Percentiles rank a stretch among this genome's conserved stretches.
Evolutionary conservation across 163 green algal genomes (phyloP).

Genomic region (Coccomyxa subellipsoidea): DNA sequence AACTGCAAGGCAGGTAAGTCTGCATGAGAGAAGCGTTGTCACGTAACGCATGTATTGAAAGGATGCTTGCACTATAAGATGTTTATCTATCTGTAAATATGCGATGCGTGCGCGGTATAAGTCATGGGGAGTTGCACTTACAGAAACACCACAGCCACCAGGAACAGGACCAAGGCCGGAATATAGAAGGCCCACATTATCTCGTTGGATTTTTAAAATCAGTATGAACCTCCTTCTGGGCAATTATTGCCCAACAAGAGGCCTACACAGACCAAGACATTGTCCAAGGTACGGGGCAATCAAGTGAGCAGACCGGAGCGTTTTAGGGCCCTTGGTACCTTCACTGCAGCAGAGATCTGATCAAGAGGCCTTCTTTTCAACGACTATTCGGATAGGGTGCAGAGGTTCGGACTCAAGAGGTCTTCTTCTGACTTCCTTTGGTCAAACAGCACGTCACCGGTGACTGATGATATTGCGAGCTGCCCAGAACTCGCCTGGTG

Average conservation of each 20-base stretch:
- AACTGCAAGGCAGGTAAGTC: no score
- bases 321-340: no score
- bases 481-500: no score
- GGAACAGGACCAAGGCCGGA: slow-evolving; percentile 22
- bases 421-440: not conserved
- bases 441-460: not conserved
- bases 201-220: not conserved
- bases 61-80: no score
- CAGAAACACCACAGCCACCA: slow-evolving; percentile 18
- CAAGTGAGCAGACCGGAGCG: no score
- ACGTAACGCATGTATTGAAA: no score
- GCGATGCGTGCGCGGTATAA: no score
- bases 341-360: no score
- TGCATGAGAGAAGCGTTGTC: no score
- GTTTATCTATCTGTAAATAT: no score
- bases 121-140: not conserved
- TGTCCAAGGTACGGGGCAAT: not conserved
- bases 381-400: not conserved
- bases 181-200: slow-evolving; percentile 52
- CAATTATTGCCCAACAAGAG: not conserved
- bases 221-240: not conserved
- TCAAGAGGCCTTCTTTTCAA: not conserved
- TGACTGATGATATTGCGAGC: no score
- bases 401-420: not conserved
- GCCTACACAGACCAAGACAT: not conserved